Evolutionary conservation across 2,329 filamentous ascomycete genomes (phyloP), one percentile per base, ranked within the genome.

Genomic region (Fusarium camptoceras): DNA sequence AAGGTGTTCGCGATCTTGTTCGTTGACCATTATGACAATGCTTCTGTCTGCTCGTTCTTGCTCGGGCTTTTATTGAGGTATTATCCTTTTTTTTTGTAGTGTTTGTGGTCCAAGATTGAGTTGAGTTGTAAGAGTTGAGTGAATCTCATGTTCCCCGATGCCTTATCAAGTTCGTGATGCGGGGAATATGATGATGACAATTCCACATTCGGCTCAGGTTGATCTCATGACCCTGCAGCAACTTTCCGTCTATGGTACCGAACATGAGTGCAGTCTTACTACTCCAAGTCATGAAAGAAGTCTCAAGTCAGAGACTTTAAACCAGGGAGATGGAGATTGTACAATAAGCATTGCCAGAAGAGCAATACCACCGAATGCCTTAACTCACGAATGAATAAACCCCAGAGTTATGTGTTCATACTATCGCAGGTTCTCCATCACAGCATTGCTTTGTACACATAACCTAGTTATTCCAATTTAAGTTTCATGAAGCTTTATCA

Each of bases 1-100:
- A 20, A 71, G 68, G 16, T 72, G 64, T 10, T 42, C 37, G 7
- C 55, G 50, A 27, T 72, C 68, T 42, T 59, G 46, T 27, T 66
- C 39, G 53, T 37, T 69, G 54, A 66, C 30, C 68, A 71, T 71
- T 22, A 14, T 55, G 37, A 2, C 20, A 18, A 11, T 11, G 8
- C 22, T 39, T 20, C 18, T 27, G 24, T 15, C 5, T 11, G 16
- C 18, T 9, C 34, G 34, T 10, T 37, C 10, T 37, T 37, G 6
- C 34, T 11, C 18, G 11, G 34, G 18, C 34, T 18, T 37, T 37
- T 37, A 37, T 37, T n/a, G 18, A n/a, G 34, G 18, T 37, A n/a
- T 37, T 7, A 18, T n/a, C n/a, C n/a, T n/a, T n/a, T n/a, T n/a
- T 37, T 37, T 37, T 7, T 37, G 1, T 37, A 18, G 9, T 31